Percentiles rank a stretch among this genome's conserved stretches.
phyloP scores from a whole-genome alignment of 805 yeast genomes.

The Candida andamanensis region DNA sequence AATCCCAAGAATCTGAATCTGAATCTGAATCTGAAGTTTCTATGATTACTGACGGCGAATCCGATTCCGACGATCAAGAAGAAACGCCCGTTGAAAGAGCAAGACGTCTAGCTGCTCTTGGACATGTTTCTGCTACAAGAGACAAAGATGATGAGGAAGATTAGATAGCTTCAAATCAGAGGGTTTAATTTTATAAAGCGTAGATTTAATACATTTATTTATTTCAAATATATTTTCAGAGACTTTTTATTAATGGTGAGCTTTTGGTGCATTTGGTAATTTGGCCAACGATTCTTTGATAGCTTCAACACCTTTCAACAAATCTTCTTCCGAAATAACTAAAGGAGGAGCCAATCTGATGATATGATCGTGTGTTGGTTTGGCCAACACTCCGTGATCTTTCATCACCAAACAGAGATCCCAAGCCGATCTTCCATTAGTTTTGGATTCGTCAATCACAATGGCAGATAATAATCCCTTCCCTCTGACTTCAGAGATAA shows the following conservation, averaged over 20 bases:
- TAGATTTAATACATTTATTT: background rate
- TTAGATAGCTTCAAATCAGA: conserved; percentile 4
- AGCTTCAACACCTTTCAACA: conserved; percentile 72
- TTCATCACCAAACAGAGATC: conserved; percentile 89
- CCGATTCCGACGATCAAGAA: conserved; percentile 18
- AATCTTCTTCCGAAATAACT: conserved; percentile 83
- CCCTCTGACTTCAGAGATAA: conserved; percentile 67
- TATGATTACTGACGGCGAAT: conserved; percentile 14
- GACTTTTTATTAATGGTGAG: conserved; percentile 31
- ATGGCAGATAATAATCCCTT: conserved; percentile 85
- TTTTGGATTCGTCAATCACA: conserved; percentile 78
- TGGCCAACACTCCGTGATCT: conserved; percentile 84
- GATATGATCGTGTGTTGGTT: conserved; percentile 94
- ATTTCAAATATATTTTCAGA: background rate
- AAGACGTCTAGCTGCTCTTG: conserved; percentile 58
- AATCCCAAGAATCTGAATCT: conserved; percentile 5
- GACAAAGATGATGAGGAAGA: conserved; percentile 49
- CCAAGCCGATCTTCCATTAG: conserved; percentile 93
- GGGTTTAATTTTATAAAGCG: background rate
- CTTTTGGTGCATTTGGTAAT: conserved; percentile 50
- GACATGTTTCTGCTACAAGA: conserved; percentile 35
- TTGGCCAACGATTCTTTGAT: conserved; percentile 55
- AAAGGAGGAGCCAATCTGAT: conserved; percentile 95
- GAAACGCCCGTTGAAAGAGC: conserved; percentile 67
- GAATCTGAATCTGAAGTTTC: conserved; percentile 11